A percentile compares a stretch with the other conserved stretches of the same genome.
Evolutionary conservation across 2,329 filamentous ascomycete genomes (phyloP).

Genomic region (Talaromyces sp.): DNA sequence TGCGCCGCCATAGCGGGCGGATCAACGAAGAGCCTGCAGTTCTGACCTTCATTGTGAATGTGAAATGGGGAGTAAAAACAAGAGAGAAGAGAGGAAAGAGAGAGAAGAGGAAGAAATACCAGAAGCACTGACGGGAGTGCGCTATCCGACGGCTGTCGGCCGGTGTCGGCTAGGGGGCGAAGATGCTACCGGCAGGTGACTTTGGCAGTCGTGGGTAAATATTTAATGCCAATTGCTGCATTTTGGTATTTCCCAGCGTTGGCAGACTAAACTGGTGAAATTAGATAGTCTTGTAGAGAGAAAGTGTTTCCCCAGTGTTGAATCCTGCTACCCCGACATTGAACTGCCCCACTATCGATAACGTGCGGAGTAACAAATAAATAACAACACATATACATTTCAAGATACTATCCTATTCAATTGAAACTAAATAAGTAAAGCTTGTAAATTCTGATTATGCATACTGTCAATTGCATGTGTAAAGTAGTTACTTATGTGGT

Average conservation of each 20-base stretch:
- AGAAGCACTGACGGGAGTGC: background rate
- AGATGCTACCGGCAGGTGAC: background rate
- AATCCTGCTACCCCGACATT: background rate
- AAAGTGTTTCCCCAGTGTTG: background rate
- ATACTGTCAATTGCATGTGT: background rate
- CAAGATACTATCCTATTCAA: background rate
- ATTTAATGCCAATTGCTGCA: background rate
- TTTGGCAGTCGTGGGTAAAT: background rate
- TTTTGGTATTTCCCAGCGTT: background rate
- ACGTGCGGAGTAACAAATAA: background rate
- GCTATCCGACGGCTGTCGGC: background rate
- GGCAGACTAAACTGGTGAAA: background rate
- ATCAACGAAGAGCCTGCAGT: constrained; percentile 22
- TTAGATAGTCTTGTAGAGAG: background rate
- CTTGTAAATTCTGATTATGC: background rate
- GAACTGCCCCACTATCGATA: background rate
- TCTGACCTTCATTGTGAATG: constrained; percentile 18
- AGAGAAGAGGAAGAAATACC: constrained; percentile 2
- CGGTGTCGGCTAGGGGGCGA: background rate
- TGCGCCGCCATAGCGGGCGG: constrained; percentile 39
- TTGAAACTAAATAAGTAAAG: background rate
- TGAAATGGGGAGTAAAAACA: background rate
- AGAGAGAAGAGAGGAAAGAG: background rate
- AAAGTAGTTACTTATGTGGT: too few species aligned
- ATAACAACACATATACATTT: background rate